Conservation (phyloP, 441 rosid genomes). For the Gossypium davidsonii region DNA sequence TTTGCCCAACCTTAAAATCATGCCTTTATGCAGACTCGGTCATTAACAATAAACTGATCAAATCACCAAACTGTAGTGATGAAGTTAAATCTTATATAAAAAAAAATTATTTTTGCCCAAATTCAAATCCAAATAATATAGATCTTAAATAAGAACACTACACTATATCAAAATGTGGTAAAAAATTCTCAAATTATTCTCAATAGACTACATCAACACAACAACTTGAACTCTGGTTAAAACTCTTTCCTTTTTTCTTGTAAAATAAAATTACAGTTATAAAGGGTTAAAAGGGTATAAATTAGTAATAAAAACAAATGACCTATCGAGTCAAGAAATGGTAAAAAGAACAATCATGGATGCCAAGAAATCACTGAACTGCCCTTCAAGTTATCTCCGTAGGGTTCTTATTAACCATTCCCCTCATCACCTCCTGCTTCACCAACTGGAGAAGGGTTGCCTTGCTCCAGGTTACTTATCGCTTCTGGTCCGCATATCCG, state of each 20-base stretch:
- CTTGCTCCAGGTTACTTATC: slow-evolving; percentile 52
- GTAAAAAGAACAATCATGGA: slow-evolving; percentile 14
- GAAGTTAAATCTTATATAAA: too few species aligned
- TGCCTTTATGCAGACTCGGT: too few species aligned
- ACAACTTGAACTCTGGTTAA: slow-evolving; percentile 17
- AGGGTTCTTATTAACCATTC: slow-evolving; percentile 25
- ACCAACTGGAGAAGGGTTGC: slow-evolving; percentile 28
- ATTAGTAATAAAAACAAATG: slow-evolving; percentile 29
- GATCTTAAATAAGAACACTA: neutral
- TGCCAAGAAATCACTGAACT: slow-evolving; percentile 15
- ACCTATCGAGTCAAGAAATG: slow-evolving; percentile 14
- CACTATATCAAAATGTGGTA: neutral
- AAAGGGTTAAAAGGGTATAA: slow-evolving; percentile 39
- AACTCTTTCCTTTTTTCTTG: neutral
- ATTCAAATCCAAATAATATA: neutral
- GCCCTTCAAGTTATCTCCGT: neutral
- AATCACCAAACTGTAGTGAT: too few species aligned
- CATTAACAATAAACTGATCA: too few species aligned
- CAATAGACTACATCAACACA: slow-evolving; percentile 13
- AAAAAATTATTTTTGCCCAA: too few species aligned
- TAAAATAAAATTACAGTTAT: slow-evolving; percentile 18
- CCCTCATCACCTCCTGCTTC: slow-evolving; percentile 37
- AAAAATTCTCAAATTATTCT: slow-evolving; percentile 5
- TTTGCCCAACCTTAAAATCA: too few species aligned
- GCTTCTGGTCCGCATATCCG: slow-evolving; percentile 72